Conservation (phyloP, 495 filamentous ascomycete genomes). For the Penicillium cinerascens region DNA sequence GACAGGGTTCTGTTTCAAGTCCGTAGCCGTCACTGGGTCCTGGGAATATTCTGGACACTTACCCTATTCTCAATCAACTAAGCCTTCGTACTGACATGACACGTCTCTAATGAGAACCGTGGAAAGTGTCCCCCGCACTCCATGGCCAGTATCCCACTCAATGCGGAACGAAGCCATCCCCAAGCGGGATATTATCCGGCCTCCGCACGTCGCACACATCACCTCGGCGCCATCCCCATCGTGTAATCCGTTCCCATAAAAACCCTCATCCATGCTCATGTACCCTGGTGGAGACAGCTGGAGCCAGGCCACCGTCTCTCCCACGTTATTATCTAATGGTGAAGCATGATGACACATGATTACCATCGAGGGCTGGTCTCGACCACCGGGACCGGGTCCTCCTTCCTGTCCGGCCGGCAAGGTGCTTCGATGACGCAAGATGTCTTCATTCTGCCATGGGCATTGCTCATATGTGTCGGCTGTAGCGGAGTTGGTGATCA, state of each 20-base stretch:
- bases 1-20: too few species aligned
- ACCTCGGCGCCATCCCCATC: not conserved
- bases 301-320: not conserved
- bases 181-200: too few species aligned
- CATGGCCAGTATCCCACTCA: too few species aligned
- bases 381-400: slow-evolving; percentile 17
- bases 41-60: not conserved
- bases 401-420: not conserved
- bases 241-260: not conserved
- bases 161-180: too few species aligned
- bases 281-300: slow-evolving; percentile 1
- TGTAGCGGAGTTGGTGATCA: not conserved
- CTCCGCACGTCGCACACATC: too few species aligned
- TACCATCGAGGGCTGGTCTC: slow-evolving; percentile 13
- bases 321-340: slow-evolving; percentile 24
- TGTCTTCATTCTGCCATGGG: not conserved
- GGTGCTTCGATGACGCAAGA: slow-evolving; percentile 15
- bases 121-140: too few species aligned
- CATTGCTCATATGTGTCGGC: not conserved
- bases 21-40: not conserved
- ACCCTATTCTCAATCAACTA: not conserved
- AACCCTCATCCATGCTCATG: not conserved
- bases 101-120: too few species aligned
- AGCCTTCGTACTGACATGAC: not conserved
- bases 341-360: slow-evolving; percentile 25